Evolutionary conservation across 805 yeast species (phyloP).

Genomic region (Blastobotrys mokoenaii): DNA sequence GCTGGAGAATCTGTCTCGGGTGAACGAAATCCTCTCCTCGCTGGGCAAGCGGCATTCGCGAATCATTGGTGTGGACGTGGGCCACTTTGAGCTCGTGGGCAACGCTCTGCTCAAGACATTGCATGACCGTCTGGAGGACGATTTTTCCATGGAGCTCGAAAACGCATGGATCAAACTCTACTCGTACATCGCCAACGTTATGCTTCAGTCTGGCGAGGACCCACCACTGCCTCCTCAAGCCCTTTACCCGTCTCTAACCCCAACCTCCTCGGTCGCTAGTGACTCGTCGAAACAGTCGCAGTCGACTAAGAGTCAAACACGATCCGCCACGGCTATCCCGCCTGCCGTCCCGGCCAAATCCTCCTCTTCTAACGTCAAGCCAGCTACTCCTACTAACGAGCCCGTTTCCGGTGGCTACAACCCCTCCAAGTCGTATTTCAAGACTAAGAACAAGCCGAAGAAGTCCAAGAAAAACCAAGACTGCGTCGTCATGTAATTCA

Average conservation of each 20-base stretch:
- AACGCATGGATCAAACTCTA: conserved; percentile 27
- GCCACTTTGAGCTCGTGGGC: conserved; percentile 24
- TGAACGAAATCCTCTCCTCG: conserved; percentile 52
- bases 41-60: conserved; percentile 71
- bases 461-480: conserved; percentile 10
- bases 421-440: conserved; percentile 10
- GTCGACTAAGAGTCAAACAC: too few species aligned
- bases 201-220: conserved; percentile 24
- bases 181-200: conserved; percentile 22
- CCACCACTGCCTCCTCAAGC: conserved; percentile 25
- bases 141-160: conserved; percentile 22
- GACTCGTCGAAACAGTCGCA: background rate
- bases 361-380: background rate
- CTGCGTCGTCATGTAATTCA: conserved; percentile 12
- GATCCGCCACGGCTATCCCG: too few species aligned
- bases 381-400: conserved; percentile 1
- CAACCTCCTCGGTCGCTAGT: conserved; percentile 8
- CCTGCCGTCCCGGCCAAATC: background rate
- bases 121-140: conserved; percentile 19
- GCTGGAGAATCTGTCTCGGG: conserved; percentile 46
- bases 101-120: conserved; percentile 22
- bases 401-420: conserved; percentile 9
- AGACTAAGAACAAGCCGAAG: conserved; percentile 7
- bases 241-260: conserved; percentile 13
- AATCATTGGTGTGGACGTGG: conserved; percentile 56